A percentile compares a stretch with the other conserved stretches of the same genome.
Conservation (phyloP, 495 filamentous ascomycete genomes). For the Xylaria venustula region DNA sequence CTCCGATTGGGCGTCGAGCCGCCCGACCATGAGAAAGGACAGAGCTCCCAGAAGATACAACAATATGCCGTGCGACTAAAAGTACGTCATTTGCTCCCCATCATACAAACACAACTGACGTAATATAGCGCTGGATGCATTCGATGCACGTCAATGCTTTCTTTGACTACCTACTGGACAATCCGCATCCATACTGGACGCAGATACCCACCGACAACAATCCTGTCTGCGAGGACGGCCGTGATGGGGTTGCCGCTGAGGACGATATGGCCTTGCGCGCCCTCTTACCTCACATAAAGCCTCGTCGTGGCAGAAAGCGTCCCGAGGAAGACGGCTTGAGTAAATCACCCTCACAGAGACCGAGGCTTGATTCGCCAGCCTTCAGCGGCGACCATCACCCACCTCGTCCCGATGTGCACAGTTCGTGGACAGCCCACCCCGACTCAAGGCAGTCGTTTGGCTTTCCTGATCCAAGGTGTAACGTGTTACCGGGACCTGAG, state of each 20-base stretch:
- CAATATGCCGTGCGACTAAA: constrained; percentile 95
- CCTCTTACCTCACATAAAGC: constrained; percentile 83
- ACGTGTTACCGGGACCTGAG: constrained; percentile 20
- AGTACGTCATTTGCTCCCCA: constrained; percentile 47
- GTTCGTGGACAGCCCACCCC: constrained; percentile 50
- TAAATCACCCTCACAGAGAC: constrained; percentile 61
- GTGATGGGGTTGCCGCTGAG: constrained; percentile 86
- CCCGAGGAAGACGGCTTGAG: constrained; percentile 66
- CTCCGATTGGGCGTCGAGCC: constrained; percentile 88
- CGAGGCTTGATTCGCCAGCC: constrained; percentile 65
- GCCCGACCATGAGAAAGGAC: constrained; percentile 78
- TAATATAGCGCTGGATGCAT: constrained; percentile 85
- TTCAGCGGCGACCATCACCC: constrained; percentile 55
- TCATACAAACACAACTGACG: constrained; percentile 13
- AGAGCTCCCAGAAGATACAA: constrained; percentile 95
- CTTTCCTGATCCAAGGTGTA: constrained; percentile 29
- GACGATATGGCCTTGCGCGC: constrained; percentile 92
- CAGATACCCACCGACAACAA: constrained; percentile 71
- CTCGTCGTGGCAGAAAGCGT: constrained; percentile 82
- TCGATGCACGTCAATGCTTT: constrained; percentile 98
- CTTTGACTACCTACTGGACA: constrained; percentile 84
- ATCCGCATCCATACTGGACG: constrained; percentile 79
- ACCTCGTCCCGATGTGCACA: constrained; percentile 29
- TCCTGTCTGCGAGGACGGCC: constrained; percentile 57
- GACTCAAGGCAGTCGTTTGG: constrained; percentile 41